Evolutionary conservation across 345 rosid species (phyloP).

Genomic region (Fremontodendron californicum): DNA sequence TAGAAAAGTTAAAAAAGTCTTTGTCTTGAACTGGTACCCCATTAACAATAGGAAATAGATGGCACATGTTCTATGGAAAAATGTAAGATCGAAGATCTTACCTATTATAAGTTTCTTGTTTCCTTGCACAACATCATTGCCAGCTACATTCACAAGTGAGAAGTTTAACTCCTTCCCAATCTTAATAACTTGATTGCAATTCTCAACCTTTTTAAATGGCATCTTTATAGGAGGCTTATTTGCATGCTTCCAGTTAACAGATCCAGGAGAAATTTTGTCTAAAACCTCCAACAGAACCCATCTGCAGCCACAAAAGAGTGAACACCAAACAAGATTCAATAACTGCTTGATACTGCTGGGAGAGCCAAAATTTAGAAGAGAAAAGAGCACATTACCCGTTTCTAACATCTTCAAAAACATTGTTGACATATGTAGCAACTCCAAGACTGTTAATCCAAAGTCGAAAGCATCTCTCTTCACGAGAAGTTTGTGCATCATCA

Average conservation of each 20-base stretch:
- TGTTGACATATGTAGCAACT: conserved; percentile 67
- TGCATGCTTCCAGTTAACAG: conserved; percentile 82
- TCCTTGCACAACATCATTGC: conserved; percentile 92
- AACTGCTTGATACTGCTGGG: neutral
- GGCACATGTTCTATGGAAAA: neutral
- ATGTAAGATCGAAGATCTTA: conserved; percentile 19
- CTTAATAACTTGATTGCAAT: conserved; percentile 76
- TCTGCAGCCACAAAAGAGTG: conserved; percentile 40
- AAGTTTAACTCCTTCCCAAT: conserved; percentile 70
- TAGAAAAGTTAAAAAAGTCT: neutral
- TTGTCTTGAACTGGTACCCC: neutral
- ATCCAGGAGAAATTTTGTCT: conserved; percentile 64
- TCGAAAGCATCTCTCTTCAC: conserved; percentile 98
- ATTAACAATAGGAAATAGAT: neutral
- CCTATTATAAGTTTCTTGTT: conserved; percentile 84
- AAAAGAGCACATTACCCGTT: conserved; percentile 60
- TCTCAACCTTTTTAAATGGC: conserved; percentile 91
- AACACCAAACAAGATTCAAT: conserved; percentile 17
- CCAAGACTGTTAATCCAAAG: conserved; percentile 98
- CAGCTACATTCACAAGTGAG: conserved; percentile 97
- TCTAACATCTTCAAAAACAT: conserved; percentile 88
- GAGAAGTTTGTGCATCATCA: conserved; percentile 87
- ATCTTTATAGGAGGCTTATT: conserved; percentile 88
- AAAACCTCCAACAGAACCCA: conserved; percentile 91
- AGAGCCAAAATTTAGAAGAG: neutral